Percentiles rank a stretch among this genome's conserved stretches.
These are phyloP conservation scores for Scedosporium boydii DNA, from an alignment of 2,329 filamentous ascomycete genomes.

Conservation along the genomic window DNA sequence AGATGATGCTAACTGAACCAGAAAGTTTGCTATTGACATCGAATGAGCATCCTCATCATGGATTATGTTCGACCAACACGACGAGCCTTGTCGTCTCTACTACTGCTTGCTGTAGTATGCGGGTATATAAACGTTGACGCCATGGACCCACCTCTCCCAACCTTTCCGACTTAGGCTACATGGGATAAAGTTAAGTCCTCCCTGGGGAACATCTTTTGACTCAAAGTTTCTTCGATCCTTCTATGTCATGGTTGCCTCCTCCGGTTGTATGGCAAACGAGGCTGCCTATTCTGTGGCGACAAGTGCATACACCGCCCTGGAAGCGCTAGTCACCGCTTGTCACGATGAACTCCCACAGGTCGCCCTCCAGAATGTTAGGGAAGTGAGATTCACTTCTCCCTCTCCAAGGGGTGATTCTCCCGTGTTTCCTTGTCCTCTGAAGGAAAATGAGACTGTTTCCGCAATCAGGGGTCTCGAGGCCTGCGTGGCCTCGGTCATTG, in stretches of 20 bases:
- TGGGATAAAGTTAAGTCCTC: background rate
- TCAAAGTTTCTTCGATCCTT: background rate
- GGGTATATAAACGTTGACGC: background rate
- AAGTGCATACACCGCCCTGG: background rate
- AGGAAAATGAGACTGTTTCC: constrained; percentile 27
- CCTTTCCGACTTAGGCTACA: background rate
- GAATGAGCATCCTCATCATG: background rate
- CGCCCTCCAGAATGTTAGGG: constrained; percentile 16
- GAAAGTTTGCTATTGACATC: background rate
- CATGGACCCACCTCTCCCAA: background rate
- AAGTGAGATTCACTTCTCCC: constrained; percentile 21
- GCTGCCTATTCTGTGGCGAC: background rate
- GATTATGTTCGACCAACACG: background rate
- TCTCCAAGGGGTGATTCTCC: constrained; percentile 17
- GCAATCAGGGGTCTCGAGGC: constrained; percentile 52
- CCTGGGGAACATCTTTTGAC: background rate
- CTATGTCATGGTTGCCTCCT: background rate
- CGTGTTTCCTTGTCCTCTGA: constrained; percentile 30
- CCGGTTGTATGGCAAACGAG: background rate
- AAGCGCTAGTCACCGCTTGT: background rate
- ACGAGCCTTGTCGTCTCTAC: background rate
- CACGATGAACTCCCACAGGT: background rate
- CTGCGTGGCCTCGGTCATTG: constrained; percentile 48
- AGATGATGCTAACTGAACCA: background rate
- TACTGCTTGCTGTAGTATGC: too few species aligned